These are phyloP conservation scores for Trichoderma semiorbis DNA, from an alignment of 2,329 filamentous ascomycete genomes.

Conservation along the genomic window DNA sequence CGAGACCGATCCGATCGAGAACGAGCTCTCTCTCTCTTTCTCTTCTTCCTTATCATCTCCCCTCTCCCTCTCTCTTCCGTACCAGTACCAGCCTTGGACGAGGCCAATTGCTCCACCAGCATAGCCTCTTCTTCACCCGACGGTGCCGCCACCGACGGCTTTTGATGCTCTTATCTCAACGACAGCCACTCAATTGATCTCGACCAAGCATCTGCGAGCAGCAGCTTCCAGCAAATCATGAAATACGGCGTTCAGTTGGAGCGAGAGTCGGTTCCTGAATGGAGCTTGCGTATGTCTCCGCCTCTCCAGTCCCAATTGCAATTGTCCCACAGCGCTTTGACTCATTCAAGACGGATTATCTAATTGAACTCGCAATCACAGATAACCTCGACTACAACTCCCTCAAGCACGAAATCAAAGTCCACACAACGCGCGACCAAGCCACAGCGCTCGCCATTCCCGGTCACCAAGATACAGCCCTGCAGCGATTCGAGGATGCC, in stretches of 20 bases:
- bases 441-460: conserved; percentile 71
- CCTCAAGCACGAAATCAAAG: conserved; percentile 80
- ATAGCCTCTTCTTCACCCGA: background rate
- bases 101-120: background rate
- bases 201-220: background rate
- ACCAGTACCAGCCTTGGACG: background rate
- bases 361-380: conserved; percentile 31
- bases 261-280: conserved; percentile 75
- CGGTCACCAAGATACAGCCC: conserved; percentile 58
- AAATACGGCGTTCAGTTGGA: conserved; percentile 56
- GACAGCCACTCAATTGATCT: background rate
- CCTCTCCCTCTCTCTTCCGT: background rate
- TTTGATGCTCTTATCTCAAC: background rate
- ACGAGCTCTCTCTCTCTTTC: background rate
- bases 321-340: conserved; percentile 10
- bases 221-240: conserved; percentile 28
- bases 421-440: conserved; percentile 68
- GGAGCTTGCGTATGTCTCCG: conserved; percentile 63
- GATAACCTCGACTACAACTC: conserved; percentile 89
- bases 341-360: background rate
- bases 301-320: background rate
- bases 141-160: background rate
- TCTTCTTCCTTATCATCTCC: background rate
- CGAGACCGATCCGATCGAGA: background rate
- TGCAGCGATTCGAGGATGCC: conserved; percentile 65